These are phyloP conservation scores for Dactylonectria estremocensis DNA, from an alignment of 2,329 filamentous ascomycete species.

Conservation along the genomic window DNA sequence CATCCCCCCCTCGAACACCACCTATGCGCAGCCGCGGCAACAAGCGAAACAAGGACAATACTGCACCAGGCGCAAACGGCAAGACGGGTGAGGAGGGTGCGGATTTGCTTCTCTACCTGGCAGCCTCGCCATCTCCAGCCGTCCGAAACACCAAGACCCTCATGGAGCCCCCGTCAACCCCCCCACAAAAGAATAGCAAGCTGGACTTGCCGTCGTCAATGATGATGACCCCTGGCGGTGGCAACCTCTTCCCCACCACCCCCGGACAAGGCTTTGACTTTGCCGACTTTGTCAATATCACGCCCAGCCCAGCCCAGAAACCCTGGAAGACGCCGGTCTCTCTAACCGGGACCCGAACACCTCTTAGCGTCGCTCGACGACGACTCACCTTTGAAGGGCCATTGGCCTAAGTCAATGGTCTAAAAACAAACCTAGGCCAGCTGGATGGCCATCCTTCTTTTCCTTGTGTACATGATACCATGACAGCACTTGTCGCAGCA, in stretches of 20 bases:
- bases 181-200: slow-evolving; percentile 77
- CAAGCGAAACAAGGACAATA: slow-evolving; percentile 65
- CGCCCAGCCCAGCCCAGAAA: slow-evolving; percentile 92
- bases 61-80: slow-evolving; percentile 58
- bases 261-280: slow-evolving; percentile 92
- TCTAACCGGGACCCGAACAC: slow-evolving; percentile 66
- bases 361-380: slow-evolving; percentile 78
- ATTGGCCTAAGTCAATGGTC: slow-evolving; percentile 30
- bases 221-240: slow-evolving; percentile 88
- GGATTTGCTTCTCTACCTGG: slow-evolving; percentile 86
- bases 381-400: slow-evolving; percentile 87
- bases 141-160: slow-evolving; percentile 64
- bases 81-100: slow-evolving; percentile 85
- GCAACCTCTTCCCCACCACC: slow-evolving; percentile 80
- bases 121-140: slow-evolving; percentile 91
- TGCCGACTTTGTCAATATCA: slow-evolving; percentile 97
- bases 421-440: slow-evolving; percentile 17
- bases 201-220: slow-evolving; percentile 84
- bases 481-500: slow-evolving; percentile 50
- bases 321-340: slow-evolving; percentile 86
- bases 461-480: slow-evolving; percentile 56
- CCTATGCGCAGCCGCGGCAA: slow-evolving; percentile 72
- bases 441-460: slow-evolving; percentile 34
- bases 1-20: slow-evolving; percentile 91
- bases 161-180: slow-evolving; percentile 82